Evolutionary conservation across 2,329 filamentous ascomycete genomes (phyloP).

Genomic region (Lojkania enalia): DNA sequence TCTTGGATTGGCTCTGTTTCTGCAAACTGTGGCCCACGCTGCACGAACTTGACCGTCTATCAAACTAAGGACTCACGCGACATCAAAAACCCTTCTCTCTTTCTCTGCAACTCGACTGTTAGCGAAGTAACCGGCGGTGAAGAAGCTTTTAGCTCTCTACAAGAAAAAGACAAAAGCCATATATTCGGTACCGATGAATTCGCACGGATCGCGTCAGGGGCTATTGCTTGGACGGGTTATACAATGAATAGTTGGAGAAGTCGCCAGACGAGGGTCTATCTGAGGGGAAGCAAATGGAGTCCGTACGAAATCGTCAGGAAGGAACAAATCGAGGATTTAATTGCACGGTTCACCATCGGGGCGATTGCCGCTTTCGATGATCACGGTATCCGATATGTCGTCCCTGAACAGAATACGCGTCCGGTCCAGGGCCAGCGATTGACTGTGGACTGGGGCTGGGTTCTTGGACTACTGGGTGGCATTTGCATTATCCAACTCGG

Average conservation of each 20-base stretch:
- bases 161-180: conserved; percentile 15
- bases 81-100: conserved; percentile 23
- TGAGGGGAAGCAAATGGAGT: conserved; percentile 30
- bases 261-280: conserved; percentile 24
- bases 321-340: conserved; percentile 23
- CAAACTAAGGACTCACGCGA: conserved; percentile 17
- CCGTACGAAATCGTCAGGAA: conserved; percentile 17
- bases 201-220: conserved; percentile 33
- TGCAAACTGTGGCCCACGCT: conserved; percentile 32
- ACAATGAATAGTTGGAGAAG: conserved; percentile 13
- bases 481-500: conserved; percentile 33
- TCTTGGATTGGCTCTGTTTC: conserved; percentile 28
- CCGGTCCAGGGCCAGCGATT: conserved; percentile 33
- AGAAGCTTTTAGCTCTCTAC: conserved; percentile 25
- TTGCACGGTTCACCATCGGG: conserved; percentile 35
- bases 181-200: conserved; percentile 35
- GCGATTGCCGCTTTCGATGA: conserved; percentile 40
- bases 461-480: conserved; percentile 23
- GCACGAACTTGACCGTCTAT: conserved; percentile 40
- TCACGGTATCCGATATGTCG: conserved; percentile 31
- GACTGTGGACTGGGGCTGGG: conserved; percentile 34
- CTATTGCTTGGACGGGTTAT: conserved; percentile 39
- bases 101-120: conserved; percentile 35
- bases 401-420: conserved; percentile 19
- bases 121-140: conserved; percentile 15